Percentiles rank a stretch among this genome's conserved stretches.
phyloP scores from a whole-genome alignment of 2,329 filamentous ascomycete genomes.

The Ciborinia camelliae region DNA sequence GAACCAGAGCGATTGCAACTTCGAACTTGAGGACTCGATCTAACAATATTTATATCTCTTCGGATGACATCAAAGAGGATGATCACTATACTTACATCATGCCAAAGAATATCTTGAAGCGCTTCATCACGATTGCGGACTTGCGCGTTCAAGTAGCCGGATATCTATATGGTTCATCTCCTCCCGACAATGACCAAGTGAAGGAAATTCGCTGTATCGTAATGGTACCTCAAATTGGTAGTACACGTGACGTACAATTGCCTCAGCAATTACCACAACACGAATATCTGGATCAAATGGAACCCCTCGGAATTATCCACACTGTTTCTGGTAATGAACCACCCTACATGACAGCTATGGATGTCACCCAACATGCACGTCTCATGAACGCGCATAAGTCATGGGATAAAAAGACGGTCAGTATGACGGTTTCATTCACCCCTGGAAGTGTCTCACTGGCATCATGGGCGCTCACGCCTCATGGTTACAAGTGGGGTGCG shows the following conservation, averaged over 20 bases:
- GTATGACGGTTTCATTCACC: slow-evolving; percentile 93
- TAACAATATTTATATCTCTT: slow-evolving; percentile 99
- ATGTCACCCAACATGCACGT: slow-evolving; percentile 90
- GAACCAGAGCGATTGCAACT: slow-evolving; percentile 91
- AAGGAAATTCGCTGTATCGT: slow-evolving; percentile 97
- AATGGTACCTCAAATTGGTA: slow-evolving; percentile 95
- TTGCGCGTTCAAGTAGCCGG: slow-evolving; percentile 94
- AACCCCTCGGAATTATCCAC: slow-evolving; percentile 92
- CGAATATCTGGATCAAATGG: slow-evolving; percentile 80
- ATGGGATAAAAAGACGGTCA: slow-evolving; percentile 87
- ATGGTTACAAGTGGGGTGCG: slow-evolving; percentile 93
- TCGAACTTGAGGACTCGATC: slow-evolving; percentile 89
- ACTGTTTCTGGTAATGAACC: slow-evolving; percentile 93
- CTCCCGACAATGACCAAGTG: slow-evolving; percentile 90
- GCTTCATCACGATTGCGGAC: slow-evolving; percentile 96
- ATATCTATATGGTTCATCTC: slow-evolving; percentile 89
- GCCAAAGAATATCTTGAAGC: slow-evolving; percentile 98
- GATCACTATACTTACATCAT: slow-evolving; percentile 92
- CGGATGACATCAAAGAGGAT: slow-evolving; percentile 86
- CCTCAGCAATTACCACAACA: slow-evolving; percentile 88
- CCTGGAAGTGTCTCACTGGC: slow-evolving; percentile 93
- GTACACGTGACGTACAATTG: slow-evolving; percentile 85
- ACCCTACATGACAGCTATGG: slow-evolving; percentile 91
- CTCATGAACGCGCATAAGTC: slow-evolving; percentile 77
- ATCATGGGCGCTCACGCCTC: slow-evolving; percentile 87